These are phyloP conservation scores for Durotheca rogersii DNA, from an alignment of 495 filamentous ascomycete species.

Conservation along the genomic window DNA sequence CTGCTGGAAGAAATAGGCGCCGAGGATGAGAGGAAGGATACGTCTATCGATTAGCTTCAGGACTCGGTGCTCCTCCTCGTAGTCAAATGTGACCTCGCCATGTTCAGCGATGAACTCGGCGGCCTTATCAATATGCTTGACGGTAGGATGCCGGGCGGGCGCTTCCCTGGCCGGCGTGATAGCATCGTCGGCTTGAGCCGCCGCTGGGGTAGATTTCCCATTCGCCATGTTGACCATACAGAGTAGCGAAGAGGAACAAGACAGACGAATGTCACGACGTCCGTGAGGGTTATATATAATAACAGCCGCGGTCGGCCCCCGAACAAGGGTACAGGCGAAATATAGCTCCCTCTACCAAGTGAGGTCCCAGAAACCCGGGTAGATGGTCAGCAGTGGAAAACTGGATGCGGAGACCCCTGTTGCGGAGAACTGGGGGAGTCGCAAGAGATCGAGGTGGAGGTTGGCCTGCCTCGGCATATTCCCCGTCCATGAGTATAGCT, in stretches of 20 bases:
- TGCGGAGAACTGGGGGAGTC: too few relatives aligned
- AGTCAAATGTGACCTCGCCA: slow-evolving; percentile 38
- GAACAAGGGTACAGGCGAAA: neutral
- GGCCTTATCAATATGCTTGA: slow-evolving; percentile 37
- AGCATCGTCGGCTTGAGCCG: slow-evolving; percentile 24
- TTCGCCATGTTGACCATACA: slow-evolving; percentile 16
- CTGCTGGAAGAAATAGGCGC: slow-evolving; percentile 55
- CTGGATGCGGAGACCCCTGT: slow-evolving; percentile 28
- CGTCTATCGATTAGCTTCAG: slow-evolving; percentile 49
- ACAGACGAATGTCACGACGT: neutral
- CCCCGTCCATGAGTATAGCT: too few relatives aligned
- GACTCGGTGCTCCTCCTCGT: slow-evolving; percentile 43
- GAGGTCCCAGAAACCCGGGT: slow-evolving; percentile 24
- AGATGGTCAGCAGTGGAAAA: slow-evolving; percentile 13
- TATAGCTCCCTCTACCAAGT: slow-evolving; percentile 16
- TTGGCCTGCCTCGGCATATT: too few relatives aligned
- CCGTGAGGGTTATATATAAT: neutral
- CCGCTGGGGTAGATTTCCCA: slow-evolving; percentile 7
- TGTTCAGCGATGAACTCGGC: slow-evolving; percentile 45
- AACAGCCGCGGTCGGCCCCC: neutral
- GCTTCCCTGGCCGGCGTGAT: slow-evolving; percentile 30
- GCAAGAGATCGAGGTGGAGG: too few relatives aligned
- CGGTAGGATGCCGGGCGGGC: slow-evolving; percentile 23
- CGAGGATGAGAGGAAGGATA: slow-evolving; percentile 51
- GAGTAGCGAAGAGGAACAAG: neutral